phyloP scores from a whole-genome alignment of 306 rosid species.

The Hippophae tibetana region DNA sequence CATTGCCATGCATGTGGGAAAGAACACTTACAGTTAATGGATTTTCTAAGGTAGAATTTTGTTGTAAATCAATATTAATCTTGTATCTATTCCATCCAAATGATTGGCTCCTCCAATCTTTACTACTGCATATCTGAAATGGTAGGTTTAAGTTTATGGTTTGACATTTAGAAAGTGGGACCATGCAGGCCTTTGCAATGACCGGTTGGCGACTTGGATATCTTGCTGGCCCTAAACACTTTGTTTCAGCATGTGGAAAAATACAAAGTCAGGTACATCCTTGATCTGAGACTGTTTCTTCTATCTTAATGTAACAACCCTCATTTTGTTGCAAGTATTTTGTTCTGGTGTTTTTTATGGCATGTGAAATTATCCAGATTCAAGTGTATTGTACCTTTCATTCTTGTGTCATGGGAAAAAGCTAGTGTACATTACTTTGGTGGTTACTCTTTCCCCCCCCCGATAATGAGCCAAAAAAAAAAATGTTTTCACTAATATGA shows the following conservation, averaged over 20 bases:
- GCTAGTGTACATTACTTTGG: too few species aligned
- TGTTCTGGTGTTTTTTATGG: too few species aligned
- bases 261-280: conserved; percentile 85
- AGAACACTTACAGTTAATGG: conserved; percentile 92
- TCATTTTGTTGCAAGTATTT: too few species aligned
- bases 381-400: too few species aligned
- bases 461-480: too few species aligned
- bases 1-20: conserved; percentile 95
- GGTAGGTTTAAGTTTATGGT: conserved; percentile 4
- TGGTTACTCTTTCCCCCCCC: too few species aligned
- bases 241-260: conserved; percentile 68
- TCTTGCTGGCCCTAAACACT: conserved; percentile 93
- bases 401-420: too few species aligned
- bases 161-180: conserved; percentile 28
- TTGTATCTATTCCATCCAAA: conserved; percentile 3
- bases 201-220: conserved; percentile 99
- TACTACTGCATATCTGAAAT: not conserved
- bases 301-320: too few species aligned
- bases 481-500: too few species aligned
- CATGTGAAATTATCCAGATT: too few species aligned
- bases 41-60: conserved; percentile 66
- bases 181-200: conserved; percentile 83
- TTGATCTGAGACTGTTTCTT: not conserved
- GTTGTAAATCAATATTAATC: not conserved
- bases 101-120: conserved; percentile 1